Percentiles rank a stretch among this genome's conserved stretches.
Conservation (phyloP, 2,329 filamentous ascomycete species). For the Zasmidium cellare region DNA sequence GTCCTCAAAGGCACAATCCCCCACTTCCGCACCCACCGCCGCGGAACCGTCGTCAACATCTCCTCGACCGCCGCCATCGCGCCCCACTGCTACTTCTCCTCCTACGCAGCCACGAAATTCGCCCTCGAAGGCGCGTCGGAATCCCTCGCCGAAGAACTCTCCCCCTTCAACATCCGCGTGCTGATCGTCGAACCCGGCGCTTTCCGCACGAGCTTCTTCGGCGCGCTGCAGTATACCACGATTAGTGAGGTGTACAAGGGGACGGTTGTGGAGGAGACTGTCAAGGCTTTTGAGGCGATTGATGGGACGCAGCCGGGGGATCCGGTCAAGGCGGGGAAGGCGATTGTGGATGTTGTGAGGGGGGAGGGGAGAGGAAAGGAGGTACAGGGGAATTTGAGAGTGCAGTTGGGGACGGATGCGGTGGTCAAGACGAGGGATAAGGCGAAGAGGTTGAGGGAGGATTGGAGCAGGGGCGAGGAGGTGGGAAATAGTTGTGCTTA, state of each 20-base stretch:
- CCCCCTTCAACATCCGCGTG: background rate
- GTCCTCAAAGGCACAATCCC: background rate
- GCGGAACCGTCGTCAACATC: background rate
- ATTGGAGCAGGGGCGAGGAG: background rate
- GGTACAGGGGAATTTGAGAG: background rate
- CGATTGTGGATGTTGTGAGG: background rate
- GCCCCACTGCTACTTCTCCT: background rate
- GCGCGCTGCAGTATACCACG: background rate
- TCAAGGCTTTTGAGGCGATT: background rate
- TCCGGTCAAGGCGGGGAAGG: background rate
- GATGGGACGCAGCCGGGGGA: background rate
- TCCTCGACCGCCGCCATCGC: background rate
- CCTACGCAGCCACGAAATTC: background rate
- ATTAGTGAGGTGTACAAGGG: background rate
- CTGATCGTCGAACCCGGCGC: background rate
- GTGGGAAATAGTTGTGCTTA: background rate
- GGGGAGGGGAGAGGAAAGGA: background rate
- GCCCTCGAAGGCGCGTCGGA: background rate
- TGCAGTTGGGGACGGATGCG: background rate
- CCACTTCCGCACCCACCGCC: background rate
- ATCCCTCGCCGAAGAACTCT: background rate
- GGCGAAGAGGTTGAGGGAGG: background rate
- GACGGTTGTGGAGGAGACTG: background rate
- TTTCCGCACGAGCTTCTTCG: background rate
- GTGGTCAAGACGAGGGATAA: background rate